phyloP scores from a whole-genome alignment of 2,329 filamentous ascomycete genomes.

The Drechslerella dactyloides region DNA sequence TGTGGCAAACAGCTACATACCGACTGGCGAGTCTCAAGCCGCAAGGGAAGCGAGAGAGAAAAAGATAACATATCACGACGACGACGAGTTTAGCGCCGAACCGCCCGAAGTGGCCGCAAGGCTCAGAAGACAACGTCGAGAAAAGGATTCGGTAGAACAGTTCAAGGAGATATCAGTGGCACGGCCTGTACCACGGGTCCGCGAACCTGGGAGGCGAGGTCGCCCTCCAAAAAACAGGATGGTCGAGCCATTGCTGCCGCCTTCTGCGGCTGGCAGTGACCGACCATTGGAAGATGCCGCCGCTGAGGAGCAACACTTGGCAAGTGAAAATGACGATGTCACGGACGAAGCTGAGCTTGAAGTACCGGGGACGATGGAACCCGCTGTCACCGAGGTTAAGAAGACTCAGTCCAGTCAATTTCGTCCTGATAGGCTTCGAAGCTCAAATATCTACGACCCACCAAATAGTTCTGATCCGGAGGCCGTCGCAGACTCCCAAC shows the following conservation, averaged over 20 bases:
- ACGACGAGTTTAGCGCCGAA: conserved; percentile 13
- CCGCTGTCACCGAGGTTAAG: conserved; percentile 28
- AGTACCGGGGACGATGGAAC: conserved; percentile 33
- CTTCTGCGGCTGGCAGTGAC: conserved; percentile 12
- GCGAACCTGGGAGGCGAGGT: conserved; percentile 10
- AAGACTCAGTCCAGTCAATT: conserved; percentile 35
- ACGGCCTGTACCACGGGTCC: conserved; percentile 11
- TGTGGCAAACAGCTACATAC: conserved; percentile 14
- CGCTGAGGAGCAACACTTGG: not conserved
- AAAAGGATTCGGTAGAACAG: conserved; percentile 29
- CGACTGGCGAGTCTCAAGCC: conserved; percentile 23
- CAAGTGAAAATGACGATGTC: not conserved
- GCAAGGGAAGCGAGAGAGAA: conserved; percentile 19
- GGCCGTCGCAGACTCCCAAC: conserved; percentile 28
- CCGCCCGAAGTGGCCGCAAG: conserved; percentile 21
- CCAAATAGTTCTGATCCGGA: conserved; percentile 13
- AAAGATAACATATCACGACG: conserved; percentile 17
- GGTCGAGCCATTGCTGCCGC: conserved; percentile 19
- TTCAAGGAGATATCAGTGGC: conserved; percentile 31
- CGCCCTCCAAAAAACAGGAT: conserved; percentile 22
- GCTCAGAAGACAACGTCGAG: conserved; percentile 11
- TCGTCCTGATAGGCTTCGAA: conserved; percentile 1
- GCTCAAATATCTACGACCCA: not conserved
- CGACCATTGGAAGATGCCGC: not conserved
- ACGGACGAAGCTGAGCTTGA: conserved; percentile 25